A percentile compares a stretch with the other conserved stretches of the same genome.
Evolutionary conservation across 2,329 filamentous ascomycete species (phyloP).

Genomic region (Waltergamsia citrina): DNA sequence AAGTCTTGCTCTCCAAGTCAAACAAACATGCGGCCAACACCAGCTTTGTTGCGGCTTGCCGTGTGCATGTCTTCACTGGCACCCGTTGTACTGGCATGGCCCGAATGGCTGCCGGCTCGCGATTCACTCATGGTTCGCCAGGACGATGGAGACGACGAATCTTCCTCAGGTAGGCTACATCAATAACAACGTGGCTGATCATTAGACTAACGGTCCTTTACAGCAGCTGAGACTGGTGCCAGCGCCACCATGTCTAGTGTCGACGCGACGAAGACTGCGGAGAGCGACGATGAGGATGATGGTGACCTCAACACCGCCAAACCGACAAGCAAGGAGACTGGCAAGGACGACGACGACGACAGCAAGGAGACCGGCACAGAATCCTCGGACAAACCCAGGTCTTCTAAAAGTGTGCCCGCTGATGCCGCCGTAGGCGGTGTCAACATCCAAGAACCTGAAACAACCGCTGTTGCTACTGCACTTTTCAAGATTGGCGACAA

Average conservation of each 20-base stretch:
- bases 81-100: conserved; percentile 45
- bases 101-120: conserved; percentile 42
- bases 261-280: conserved; percentile 3
- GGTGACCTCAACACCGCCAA: conserved; percentile 30
- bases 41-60: conserved; percentile 35
- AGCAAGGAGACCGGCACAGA: conserved; percentile 11
- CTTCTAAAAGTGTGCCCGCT: conserved; percentile 30
- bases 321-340: conserved; percentile 13
- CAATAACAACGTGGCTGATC: conserved; percentile 2
- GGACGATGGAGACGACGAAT: conserved; percentile 22
- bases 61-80: conserved; percentile 40
- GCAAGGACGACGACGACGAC: conserved; percentile 13
- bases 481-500: conserved; percentile 52
- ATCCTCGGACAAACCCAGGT: conserved; percentile 1
- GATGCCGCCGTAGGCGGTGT: conserved; percentile 40
- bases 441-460: conserved; percentile 41
- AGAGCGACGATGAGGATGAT: conserved; percentile 11
- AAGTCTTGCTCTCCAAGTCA: no score
- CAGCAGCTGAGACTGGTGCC: conserved; percentile 3
- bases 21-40: conserved; percentile 38
- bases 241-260: conserved; percentile 1
- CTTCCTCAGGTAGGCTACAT: conserved; percentile 6
- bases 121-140: conserved; percentile 41
- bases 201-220: background rate
- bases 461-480: conserved; percentile 30